Base-by-base conservation (phyloP, 345 rosid species). In the Brassica carinata region DNA sequence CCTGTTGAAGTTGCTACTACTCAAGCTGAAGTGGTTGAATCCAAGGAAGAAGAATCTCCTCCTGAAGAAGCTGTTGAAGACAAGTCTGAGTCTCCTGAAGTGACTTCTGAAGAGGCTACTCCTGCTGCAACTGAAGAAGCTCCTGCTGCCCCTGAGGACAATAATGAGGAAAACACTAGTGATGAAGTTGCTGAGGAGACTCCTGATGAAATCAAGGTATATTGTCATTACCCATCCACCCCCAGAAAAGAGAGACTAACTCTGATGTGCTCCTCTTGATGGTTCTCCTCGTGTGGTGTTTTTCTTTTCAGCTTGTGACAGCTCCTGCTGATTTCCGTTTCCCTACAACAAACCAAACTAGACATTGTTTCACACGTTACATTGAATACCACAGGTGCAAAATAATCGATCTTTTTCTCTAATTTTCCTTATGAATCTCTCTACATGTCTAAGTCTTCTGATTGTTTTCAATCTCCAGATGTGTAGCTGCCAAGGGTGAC, bases 311-410 rank as follows among this genome's bases (percentile, higher is more conserved):
- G 99, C 88, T 96, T 76, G 98, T 92, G 89, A 96, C 98, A 14
- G 99, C 99, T 75, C 98, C 98, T 2, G 98, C 97, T 61, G 99
- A 96, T 87, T 93, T 89, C 81, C 99, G 99, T 72, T 96, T 96
- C 78, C 99, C 99, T 17, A 96, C 99, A 57, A 96, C 99, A 36
- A 96, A 96, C 86, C 99, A 96, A 84, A 90, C 98, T 26, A 89
- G 99, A 87, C 99, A 96, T 81, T 96, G 99, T 85, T 96, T 93
- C 87, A 92, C 99, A 38, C 89, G 99, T 77, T 96, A 93, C 74
- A 81, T 96, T 71, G 99, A 96, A 82, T 93, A 88, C 71, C 99
- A 96, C 76, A 87, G 99, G 99, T 96, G 63, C 71, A 2, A 8
- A 51, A 7, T 0, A 23, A 23, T 19, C 5, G 64, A 72, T 48